Evolutionary conservation across 768 basidiomycete genomes (phyloP), one percentile per base, ranked within the genome.

Genomic region (Fomitopsis pulvina): DNA sequence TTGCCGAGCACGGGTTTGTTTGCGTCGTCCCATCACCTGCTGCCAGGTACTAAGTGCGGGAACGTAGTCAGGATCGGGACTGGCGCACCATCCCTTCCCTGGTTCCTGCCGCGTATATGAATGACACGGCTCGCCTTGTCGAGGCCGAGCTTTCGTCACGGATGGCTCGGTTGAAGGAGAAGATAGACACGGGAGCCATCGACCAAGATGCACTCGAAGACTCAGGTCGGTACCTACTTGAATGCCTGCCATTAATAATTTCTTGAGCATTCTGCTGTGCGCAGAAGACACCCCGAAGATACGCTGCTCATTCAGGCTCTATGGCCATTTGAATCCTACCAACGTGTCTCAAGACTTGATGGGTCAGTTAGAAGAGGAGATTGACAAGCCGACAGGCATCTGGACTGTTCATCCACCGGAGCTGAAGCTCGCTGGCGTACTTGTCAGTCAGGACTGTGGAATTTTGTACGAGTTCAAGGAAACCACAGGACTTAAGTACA

Each of bases 381-480:
- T 85, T 10, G 80, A 85, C 52, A 75, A 75, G 20, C 89, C 89
- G 7, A 87, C 86, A 0, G 89, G 89, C 2, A 73, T 80, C 51
- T 72, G 76, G 61, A 87, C 84, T 0, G 70, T 77, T 7, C 60
- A 64, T 2, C 64, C 77, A 0, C 85, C 86, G 2, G 77, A 75
- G 28, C 62, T 88, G 47, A 69, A 69, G 2, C 60, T 90, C 39
- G 78, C 76, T 45, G 86, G 80, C 8, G 68, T 93, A 6, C 62
- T 92, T 1, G 60, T 93, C 41, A 93, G 92, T 62, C 79, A 78
- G 58, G 79, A 87, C 52, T 95, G 92, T 60, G 92, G 88, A 2
- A 66, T 92, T 32, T 64, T 91, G 32, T 81, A 82, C 44, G 82
- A 83, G 51, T 60, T 91, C 3, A 72, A 72, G 24, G 76, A 83